Percentiles rank a stretch among this genome's conserved stretches.
Evolutionary conservation across 225 moss, liverwort and hornwort genomes (phyloP).

Genomic region (Straminergon stramineum): DNA sequence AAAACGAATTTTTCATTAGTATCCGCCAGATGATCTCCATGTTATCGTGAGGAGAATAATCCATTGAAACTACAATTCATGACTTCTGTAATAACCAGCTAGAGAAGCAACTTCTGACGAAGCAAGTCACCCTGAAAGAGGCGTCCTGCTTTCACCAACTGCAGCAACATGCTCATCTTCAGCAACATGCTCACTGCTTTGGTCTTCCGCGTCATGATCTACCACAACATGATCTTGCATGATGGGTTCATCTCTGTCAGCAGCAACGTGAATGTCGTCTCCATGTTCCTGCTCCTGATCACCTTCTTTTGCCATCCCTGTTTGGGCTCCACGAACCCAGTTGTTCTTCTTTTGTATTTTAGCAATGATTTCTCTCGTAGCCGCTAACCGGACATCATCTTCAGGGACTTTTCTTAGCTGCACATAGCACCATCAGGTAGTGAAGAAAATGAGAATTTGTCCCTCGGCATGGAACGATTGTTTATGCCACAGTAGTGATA

Average conservation of each 20-base stretch:
- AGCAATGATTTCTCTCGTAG: background rate
- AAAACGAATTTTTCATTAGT: background rate
- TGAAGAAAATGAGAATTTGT: background rate
- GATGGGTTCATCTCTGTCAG: background rate
- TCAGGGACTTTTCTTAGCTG: slow-evolving; percentile 25
- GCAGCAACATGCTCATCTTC: background rate
- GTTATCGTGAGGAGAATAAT: background rate
- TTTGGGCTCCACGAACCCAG: background rate
- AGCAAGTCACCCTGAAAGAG: background rate
- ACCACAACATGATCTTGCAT: background rate
- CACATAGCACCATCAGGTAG: background rate
- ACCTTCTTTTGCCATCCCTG: background rate
- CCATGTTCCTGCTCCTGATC: slow-evolving; percentile 1
- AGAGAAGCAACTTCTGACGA: background rate
- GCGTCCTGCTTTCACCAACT: background rate
- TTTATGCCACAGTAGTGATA: background rate
- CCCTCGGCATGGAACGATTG: background rate
- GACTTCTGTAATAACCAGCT: background rate
- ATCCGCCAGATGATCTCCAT: background rate
- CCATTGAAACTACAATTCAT: background rate
- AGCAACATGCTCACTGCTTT: background rate
- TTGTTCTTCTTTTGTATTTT: slow-evolving; percentile 4
- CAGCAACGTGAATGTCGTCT: background rate
- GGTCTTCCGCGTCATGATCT: background rate
- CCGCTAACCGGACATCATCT: slow-evolving; percentile 17